Base-by-base conservation (phyloP, 495 filamentous ascomycete genomes). In the Penicillium angulare region DNA sequence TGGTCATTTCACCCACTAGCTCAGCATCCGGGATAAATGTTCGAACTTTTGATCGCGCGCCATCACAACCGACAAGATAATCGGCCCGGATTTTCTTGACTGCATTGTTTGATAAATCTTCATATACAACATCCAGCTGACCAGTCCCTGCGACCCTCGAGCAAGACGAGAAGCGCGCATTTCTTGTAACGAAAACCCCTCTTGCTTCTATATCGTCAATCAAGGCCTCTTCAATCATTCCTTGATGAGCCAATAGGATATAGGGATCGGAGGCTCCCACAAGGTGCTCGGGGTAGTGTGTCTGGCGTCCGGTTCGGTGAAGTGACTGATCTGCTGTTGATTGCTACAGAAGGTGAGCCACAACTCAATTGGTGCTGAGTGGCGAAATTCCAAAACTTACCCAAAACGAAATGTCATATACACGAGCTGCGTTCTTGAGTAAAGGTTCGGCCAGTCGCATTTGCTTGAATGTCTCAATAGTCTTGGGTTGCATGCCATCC, bases 401-500 rank as follows among this genome's bases (percentile, higher is more conserved):
- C 86, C 86, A 89, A 56, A 86, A 88, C 21, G 79, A 72, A 53
- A 88, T 88, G 54, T 89, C 85, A 60, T 84, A 86, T 15, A 89
- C 78, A 21, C 79, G 80, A 13, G 81, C 85, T 3, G 79, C 85
- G 51, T 80, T 79, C 44, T 77, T 75, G 35, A 88, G 57, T 29
- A 88, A 56, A 3, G 78, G 68, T 44, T 85, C 83, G 18, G 82
- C 81, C n/a, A 90, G 70, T 15, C 82, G 71, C 65, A 89, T 79
- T 63, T 88, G 85, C 41, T 79, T 78, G 51, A 92, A 74, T 7
- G 88, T 82, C 59, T 90, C 88, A 43, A 90, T 79, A 0, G 88
- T 88, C 47, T 87, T 87, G 48, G 86, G 86, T 52, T 90, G 86
- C 47, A 92, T 81, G 29, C 88, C 88, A 69, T 92, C 88, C 23